Evolutionary conservation across 176 grass and related monocot species (phyloP).

Genomic region (Lolium rigidum): DNA sequence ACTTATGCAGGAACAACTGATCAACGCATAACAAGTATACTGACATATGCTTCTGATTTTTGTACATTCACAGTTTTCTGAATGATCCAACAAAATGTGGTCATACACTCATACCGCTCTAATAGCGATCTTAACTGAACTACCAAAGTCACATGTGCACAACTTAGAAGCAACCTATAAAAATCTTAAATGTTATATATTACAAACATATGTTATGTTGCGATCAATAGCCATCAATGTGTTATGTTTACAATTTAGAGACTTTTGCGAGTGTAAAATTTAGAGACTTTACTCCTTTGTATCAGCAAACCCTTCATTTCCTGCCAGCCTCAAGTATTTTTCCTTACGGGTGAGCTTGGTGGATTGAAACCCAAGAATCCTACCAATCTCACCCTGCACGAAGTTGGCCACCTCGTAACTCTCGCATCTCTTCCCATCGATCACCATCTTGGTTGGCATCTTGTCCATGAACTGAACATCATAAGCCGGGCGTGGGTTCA

Average conservation of each 20-base stretch:
- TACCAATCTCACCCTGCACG: slow-evolving; percentile 65
- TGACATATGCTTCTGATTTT: slow-evolving; percentile 3
- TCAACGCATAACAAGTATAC: not conserved
- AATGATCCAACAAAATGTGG: not conserved
- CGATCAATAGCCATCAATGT: not conserved
- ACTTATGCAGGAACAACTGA: not conserved
- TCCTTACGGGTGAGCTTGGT: slow-evolving; percentile 77
- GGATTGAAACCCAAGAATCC: slow-evolving; percentile 55
- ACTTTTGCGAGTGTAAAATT: not conserved
- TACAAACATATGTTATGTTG: not conserved
- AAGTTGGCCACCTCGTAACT: slow-evolving; percentile 70
- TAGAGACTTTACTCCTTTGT: slow-evolving; percentile 34
- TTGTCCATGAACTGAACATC: slow-evolving; percentile 62
- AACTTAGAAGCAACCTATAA: slow-evolving; percentile 21
- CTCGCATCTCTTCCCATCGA: slow-evolving; percentile 38
- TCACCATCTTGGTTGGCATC: slow-evolving; percentile 41
- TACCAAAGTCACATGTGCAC: not conserved
- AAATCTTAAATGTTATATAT: slow-evolving; percentile 7
- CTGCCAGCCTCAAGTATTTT: slow-evolving; percentile 76
- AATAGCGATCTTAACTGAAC: not conserved
- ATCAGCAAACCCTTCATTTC: slow-evolving; percentile 59
- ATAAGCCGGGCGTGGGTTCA: slow-evolving; percentile 73
- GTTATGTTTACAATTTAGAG: not conserved
- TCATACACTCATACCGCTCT: not conserved
- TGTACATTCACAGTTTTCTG: slow-evolving; percentile 8